These are phyloP conservation scores for Colletotrichum tamarilloi DNA, from an alignment of 2,329 filamentous ascomycete species.

Conservation along the genomic window DNA sequence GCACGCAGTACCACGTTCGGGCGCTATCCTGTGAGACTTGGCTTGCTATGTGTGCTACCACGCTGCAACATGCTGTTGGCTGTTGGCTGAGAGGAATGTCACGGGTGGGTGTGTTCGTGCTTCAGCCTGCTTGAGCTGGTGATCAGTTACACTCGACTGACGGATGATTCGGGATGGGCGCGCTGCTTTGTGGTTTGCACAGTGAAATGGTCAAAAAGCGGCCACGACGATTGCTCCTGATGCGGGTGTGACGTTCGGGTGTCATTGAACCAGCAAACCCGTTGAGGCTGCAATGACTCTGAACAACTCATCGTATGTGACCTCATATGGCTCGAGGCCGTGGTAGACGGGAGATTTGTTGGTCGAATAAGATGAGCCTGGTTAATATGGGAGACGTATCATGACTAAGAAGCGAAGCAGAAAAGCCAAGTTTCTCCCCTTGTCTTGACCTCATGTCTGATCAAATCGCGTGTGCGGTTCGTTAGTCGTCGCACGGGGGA, in stretches of 20 bases:
- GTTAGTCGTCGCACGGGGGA: neutral
- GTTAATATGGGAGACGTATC: neutral
- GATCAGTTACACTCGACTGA: constrained; percentile 5
- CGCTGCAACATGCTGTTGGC: neutral
- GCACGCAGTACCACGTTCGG: neutral
- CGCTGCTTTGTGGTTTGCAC: neutral
- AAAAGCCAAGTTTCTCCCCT: constrained; percentile 12
- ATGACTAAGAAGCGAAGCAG: neutral
- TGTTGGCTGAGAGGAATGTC: neutral
- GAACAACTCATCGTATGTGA: neutral
- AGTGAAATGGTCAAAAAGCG: neutral
- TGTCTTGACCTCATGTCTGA: constrained; percentile 24
- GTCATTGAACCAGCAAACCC: neutral
- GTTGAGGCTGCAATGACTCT: neutral
- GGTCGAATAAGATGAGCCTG: neutral
- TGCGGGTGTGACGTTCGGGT: neutral
- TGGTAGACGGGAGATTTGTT: neutral
- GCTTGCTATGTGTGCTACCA: neutral
- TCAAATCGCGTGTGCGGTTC: neutral
- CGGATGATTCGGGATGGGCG: neutral
- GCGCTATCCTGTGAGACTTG: constrained; percentile 3
- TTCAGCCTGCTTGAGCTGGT: neutral
- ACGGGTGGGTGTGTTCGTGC: neutral
- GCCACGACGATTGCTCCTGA: neutral
- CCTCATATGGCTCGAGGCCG: neutral